A percentile compares a stretch with the other conserved stretches of the same genome.
Evolutionary conservation across 768 basidiomycete species (phyloP).

Genomic region (Lactarius tabidus): DNA sequence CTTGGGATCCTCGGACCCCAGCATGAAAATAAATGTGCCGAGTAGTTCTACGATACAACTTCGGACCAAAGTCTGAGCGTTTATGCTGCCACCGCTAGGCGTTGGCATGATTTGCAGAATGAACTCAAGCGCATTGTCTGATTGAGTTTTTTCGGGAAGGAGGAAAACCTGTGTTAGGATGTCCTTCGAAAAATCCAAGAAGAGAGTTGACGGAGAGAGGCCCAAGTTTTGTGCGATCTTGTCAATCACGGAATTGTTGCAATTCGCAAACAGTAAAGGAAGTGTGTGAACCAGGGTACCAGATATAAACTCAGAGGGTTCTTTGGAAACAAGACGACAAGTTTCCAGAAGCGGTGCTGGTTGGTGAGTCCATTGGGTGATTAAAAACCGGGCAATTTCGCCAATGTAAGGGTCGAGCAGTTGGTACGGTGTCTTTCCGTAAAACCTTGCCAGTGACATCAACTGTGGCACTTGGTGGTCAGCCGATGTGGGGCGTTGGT

Average conservation of each 20-base stretch:
- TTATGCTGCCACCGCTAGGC: conserved; percentile 37
- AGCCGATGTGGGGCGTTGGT: conserved; percentile 4
- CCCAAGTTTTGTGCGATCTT: conserved; percentile 54
- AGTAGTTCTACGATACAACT: conserved; percentile 67
- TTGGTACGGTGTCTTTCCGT: conserved; percentile 59
- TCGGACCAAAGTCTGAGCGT: conserved; percentile 51
- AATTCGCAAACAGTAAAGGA: conserved; percentile 62
- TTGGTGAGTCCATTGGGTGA: conserved; percentile 53
- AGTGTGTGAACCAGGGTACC: conserved; percentile 61
- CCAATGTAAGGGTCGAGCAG: conserved; percentile 68
- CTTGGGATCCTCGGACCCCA: conserved; percentile 63
- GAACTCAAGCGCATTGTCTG: conserved; percentile 57
- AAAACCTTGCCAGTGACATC: conserved; percentile 48
- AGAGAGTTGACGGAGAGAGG: conserved; percentile 43
- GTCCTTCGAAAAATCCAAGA: conserved; percentile 52
- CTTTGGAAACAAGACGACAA: conserved; percentile 62
- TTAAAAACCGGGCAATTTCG: conserved; percentile 60
- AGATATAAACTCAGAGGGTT: conserved; percentile 56
- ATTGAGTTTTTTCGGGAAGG: conserved; percentile 49
- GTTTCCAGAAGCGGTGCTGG: conserved; percentile 58
- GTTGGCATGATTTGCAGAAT: conserved; percentile 55
- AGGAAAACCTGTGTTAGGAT: conserved; percentile 69
- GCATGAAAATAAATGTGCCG: conserved; percentile 66
- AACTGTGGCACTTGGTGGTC: conserved; percentile 43
- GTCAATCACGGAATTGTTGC: conserved; percentile 55